Evolutionary conservation across 495 filamentous ascomycete species (phyloP), one percentile per base, ranked within the genome.

Genomic region (Penicillium crystallinum): DNA sequence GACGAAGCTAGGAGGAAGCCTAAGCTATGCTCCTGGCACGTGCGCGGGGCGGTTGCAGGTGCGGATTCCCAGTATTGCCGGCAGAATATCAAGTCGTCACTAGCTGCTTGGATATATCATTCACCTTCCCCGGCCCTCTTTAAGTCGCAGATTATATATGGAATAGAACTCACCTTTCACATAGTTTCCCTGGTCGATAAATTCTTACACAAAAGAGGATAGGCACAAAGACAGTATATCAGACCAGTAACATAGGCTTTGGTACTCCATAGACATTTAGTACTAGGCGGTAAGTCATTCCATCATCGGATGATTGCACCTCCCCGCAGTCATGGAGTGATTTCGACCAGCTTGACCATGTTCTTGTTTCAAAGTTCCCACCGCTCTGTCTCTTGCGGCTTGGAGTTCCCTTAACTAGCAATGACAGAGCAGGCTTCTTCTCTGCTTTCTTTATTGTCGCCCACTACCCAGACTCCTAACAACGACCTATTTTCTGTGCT

Each of bases 281-380:
- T 7, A 27, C 23, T 27, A 27, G 59, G 59, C 62, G 56, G 61
- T 64, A 54, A 56, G 49, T 36, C 22, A 55, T 58, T 56, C 54
- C 58, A 59, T 62, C 58, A 64, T 64, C 18, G 25, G 29, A 43
- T 30, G 46, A 43, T 54, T 39, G 51, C 52, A 30, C 43, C 48
- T 47, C 31, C 52, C 57, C 57, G 49, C 54, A 36, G 50, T 49
- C 42, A 54, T 46, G 4, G 47, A 58, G 29, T 42, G 38, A 41
- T 39, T 45, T 23, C 21, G n/a, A 47, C n/a, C 25, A 46, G 46
- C 49, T 52, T 59, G 53, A 65, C 31, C 34, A 65, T 65, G 59
- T 53, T 33, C 46, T 50, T 15, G 52, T 49, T 52, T 36, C 42
- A 21, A 19, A 47, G 29, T 6, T 22, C 30, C 8, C 15, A 11